Conservation (phyloP, 139 green algal species). For the Chlorella ohadii region DNA sequence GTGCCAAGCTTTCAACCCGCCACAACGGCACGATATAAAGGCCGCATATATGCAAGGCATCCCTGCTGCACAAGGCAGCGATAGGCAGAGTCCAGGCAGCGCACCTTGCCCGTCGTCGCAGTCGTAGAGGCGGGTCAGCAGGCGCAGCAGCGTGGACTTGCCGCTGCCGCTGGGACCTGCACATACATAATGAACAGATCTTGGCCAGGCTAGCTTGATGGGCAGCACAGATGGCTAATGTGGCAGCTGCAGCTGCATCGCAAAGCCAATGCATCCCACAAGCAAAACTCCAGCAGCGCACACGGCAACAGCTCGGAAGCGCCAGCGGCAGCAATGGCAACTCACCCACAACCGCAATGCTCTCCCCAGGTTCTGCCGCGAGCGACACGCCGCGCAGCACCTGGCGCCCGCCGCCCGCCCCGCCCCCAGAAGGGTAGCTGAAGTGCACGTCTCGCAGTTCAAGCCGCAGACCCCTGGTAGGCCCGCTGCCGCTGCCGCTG, state of each 20-base stretch:
- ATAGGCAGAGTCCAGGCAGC: too few species aligned
- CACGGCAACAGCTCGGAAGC: too few species aligned
- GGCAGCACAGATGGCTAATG: too few species aligned
- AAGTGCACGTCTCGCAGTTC: conserved; percentile 78
- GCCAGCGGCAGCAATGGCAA: neutral
- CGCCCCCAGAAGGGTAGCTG: conserved; percentile 58
- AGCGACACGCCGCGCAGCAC: conserved; percentile 67
- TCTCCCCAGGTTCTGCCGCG: conserved; percentile 56
- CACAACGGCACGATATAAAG: too few species aligned
- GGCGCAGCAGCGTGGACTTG: conserved; percentile 67
- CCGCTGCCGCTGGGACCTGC: conserved; percentile 50
- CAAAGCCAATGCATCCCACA: too few species aligned
- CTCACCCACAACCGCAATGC: conserved; percentile 49
- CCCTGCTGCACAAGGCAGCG: too few species aligned
- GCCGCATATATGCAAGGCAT: too few species aligned
- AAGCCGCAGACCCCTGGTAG: conserved; percentile 48
- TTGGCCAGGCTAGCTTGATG: too few species aligned
- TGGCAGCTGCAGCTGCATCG: neutral
- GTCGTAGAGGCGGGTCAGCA: conserved; percentile 83
- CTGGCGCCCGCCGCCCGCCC: conserved; percentile 33
- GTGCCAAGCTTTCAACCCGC: too few species aligned
- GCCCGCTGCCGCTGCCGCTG: neutral
- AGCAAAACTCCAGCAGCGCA: too few species aligned
- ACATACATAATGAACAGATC: too few species aligned
- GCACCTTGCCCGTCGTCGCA: conserved; percentile 22